Percentiles rank a stretch among this genome's conserved stretches.
Conservation (phyloP, 1,284 basidiomycete genomes). For the Puccinia triticina region DNA sequence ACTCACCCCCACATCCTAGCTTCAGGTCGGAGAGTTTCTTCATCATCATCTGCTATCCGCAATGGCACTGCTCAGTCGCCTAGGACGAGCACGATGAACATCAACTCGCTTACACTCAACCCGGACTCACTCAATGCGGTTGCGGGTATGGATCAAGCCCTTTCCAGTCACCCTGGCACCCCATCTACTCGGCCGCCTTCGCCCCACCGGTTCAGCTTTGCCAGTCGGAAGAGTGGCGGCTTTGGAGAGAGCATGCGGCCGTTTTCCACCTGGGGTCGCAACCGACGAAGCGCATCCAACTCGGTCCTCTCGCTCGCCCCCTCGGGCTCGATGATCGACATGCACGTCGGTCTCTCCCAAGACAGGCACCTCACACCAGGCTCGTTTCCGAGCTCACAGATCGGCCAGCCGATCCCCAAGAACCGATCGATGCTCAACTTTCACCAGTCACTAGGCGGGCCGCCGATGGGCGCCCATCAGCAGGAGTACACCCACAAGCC, state of each 20-base stretch:
- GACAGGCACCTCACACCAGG: conserved; percentile 50
- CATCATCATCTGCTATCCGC: conserved; percentile 19
- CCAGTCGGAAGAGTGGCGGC: conserved; percentile 23
- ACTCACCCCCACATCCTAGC: background rate
- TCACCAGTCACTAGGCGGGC: background rate
- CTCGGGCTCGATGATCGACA: conserved; percentile 62
- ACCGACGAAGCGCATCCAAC: conserved; percentile 54
- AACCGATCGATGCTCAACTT: conserved; percentile 33
- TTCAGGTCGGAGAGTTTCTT: conserved; percentile 19
- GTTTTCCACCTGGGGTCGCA: conserved; percentile 36
- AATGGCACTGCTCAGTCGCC: conserved; percentile 22
- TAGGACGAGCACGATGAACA: background rate
- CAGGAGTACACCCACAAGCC: conserved; percentile 10
- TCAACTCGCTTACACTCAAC: conserved; percentile 8
- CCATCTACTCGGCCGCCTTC: conserved; percentile 28
- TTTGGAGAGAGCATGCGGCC: conserved; percentile 39
- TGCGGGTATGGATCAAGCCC: no score
- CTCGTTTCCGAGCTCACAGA: conserved; percentile 3
- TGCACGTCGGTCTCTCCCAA: conserved; percentile 60
- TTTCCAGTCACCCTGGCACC: background rate
- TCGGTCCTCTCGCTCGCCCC: conserved; percentile 59
- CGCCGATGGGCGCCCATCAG: background rate
- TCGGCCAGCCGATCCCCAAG: background rate
- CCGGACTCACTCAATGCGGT: background rate
- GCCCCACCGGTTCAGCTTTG: conserved; percentile 36